Percentiles rank a stretch among this genome's conserved stretches.
phyloP scores from a whole-genome alignment of 1,139 yeast genomes.

The Pichia sp. region DNA sequence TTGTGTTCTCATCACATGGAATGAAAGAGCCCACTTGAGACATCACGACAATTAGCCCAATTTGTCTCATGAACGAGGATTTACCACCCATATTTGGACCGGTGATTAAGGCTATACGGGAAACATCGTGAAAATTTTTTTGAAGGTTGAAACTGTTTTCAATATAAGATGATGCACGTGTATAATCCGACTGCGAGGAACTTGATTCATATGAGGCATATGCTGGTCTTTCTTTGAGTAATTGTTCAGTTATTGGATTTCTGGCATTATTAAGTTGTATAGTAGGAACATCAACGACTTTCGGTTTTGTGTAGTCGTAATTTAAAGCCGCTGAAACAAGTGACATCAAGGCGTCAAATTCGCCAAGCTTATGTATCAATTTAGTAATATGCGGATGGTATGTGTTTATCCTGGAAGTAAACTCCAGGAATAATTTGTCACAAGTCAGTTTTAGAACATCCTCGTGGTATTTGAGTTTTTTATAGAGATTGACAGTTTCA shows the following conservation, averaged over 20 bases:
- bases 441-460: conserved; percentile 56
- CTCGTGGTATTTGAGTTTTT: conserved; percentile 54
- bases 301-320: conserved; percentile 53
- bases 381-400: conserved; percentile 49
- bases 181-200: background rate
- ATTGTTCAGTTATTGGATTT: conserved; percentile 74
- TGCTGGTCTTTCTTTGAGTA: conserved; percentile 12
- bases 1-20: conserved; percentile 39
- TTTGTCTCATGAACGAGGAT: conserved; percentile 62
- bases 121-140: conserved; percentile 38
- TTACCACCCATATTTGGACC: conserved; percentile 82
- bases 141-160: conserved; percentile 63
- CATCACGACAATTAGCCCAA: conserved; percentile 54
- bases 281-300: conserved; percentile 46
- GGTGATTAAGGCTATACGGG: conserved; percentile 50
- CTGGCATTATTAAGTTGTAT: conserved; percentile 58
- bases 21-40: conserved; percentile 48
- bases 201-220: conserved; percentile 31
- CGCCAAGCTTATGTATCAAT: conserved; percentile 51
- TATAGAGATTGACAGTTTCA: conserved; percentile 45
- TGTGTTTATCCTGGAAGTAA: conserved; percentile 44
- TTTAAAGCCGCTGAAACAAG: conserved; percentile 52
- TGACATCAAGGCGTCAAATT: conserved; percentile 72
- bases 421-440: conserved; percentile 53
- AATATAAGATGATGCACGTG: conserved; percentile 41